These are phyloP conservation scores for Scheffersomyces spartinae DNA, from an alignment of 805 yeast genomes.

Conservation along the genomic window DNA sequence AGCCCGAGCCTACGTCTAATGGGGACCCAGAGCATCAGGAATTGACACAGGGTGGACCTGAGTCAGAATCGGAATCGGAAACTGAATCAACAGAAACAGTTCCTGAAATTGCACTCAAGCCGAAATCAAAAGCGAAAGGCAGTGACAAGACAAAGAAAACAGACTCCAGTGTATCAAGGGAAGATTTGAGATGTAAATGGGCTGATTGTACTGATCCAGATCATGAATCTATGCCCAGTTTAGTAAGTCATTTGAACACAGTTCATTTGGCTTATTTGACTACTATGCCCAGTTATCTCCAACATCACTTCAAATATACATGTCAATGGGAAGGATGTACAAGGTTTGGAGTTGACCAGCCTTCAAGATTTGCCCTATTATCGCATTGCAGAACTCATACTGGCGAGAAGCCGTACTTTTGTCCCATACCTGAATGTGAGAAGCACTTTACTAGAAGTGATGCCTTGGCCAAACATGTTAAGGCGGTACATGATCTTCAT, in stretches of 20 bases:
- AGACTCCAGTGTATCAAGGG: too few relatives aligned
- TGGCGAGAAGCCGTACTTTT: conserved; percentile 54
- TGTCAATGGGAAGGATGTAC: conserved; percentile 58
- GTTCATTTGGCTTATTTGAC: conserved; percentile 16
- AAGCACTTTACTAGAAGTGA: conserved; percentile 47
- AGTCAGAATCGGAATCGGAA: too few relatives aligned
- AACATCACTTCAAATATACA: conserved; percentile 20
- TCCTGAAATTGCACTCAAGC: too few relatives aligned
- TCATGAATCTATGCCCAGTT: conserved; percentile 11
- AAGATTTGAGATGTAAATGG: conserved; percentile 20
- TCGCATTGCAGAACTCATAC: conserved; percentile 58
- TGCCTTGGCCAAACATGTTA: conserved; percentile 53
- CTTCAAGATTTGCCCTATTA: conserved; percentile 44
- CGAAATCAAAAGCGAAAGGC: too few relatives aligned
- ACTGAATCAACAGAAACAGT: too few relatives aligned
- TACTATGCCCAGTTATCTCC: conserved; percentile 10
- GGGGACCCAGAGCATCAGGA: too few relatives aligned
- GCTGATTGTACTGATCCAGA: conserved; percentile 12
- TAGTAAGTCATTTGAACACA: conserved; percentile 21
- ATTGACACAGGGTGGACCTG: too few relatives aligned
- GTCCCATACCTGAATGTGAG: conserved; percentile 57
- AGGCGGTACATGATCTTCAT: conserved; percentile 46
- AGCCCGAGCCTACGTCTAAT: too few relatives aligned
- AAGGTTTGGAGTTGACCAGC: conserved; percentile 38
- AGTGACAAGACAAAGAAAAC: too few relatives aligned